Percentiles rank a stretch among this genome's conserved stretches.
Evolutionary conservation across 768 basidiomycete species (phyloP).

Genomic region (Serendipita sp.): DNA sequence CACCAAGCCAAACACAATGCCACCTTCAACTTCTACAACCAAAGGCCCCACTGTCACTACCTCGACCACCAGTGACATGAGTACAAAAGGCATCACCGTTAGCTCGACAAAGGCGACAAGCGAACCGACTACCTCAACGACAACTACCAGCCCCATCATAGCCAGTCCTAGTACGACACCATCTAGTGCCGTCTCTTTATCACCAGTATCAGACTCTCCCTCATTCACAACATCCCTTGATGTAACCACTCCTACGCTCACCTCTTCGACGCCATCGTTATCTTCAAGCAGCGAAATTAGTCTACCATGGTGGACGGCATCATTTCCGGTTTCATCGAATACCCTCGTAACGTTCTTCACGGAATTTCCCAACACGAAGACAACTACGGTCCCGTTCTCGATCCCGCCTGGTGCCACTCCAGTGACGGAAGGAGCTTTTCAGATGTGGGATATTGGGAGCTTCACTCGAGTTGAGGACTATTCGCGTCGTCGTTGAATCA

Average conservation of each 20-base stretch:
- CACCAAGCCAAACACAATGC: not conserved
- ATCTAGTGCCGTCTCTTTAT: not conserved
- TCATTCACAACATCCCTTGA: not conserved
- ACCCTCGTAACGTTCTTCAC: not conserved
- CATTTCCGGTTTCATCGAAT: not conserved
- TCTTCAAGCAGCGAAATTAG: not conserved
- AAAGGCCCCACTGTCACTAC: not conserved
- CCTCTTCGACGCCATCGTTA: not conserved
- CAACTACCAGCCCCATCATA: not conserved
- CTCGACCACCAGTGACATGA: not conserved
- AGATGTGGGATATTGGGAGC: not conserved
- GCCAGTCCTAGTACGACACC: not conserved
- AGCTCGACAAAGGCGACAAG: not conserved
- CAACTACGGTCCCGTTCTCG: not conserved
- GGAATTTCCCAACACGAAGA: not conserved
- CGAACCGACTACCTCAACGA: not conserved
- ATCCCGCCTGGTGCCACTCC: not conserved
- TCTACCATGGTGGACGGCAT: not conserved
- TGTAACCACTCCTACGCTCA: not conserved
- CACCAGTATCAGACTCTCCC: not conserved
- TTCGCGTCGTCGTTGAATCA: not conserved
- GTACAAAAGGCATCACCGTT: not conserved
- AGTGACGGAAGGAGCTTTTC: not conserved
- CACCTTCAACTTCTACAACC: too few species aligned
- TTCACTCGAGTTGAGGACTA: not conserved